Percentiles rank a stretch among this genome's conserved stretches.
phyloP scores from a whole-genome alignment of 73 alveolate species.

The Breviolum minutum region DNA sequence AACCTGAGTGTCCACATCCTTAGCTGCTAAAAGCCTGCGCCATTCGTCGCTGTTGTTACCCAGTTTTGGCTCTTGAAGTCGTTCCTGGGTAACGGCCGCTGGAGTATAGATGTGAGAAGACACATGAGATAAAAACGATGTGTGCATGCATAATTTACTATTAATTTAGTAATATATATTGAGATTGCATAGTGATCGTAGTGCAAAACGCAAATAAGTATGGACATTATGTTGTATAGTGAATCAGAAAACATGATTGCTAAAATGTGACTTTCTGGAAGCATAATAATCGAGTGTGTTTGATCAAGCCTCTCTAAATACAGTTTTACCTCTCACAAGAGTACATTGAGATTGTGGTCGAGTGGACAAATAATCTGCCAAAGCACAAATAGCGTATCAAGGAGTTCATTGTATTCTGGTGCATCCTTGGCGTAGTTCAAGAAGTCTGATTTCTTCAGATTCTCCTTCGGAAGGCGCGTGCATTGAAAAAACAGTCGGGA shows the following conservation, averaged over 20 bases:
- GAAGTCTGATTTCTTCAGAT: slow-evolving; percentile 44
- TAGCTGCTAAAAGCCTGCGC: slow-evolving; percentile 54
- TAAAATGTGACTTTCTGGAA: not conserved
- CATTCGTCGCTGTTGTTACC: slow-evolving; percentile 14
- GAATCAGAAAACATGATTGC: too few relatives aligned
- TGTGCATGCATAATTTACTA: not conserved
- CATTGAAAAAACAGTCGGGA: not conserved
- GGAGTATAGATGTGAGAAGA: not conserved
- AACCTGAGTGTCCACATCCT: slow-evolving; percentile 85
- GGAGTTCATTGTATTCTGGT: slow-evolving; percentile 53
- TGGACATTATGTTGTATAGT: too few relatives aligned
- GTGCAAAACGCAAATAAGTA: too few relatives aligned
- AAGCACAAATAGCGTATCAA: slow-evolving; percentile 37
- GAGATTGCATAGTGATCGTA: not conserved
- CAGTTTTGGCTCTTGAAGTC: slow-evolving; percentile 74
- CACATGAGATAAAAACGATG: not conserved
- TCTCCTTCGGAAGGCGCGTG: slow-evolving; percentile 29
- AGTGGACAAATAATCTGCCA: not conserved
- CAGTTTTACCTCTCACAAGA: too few relatives aligned
- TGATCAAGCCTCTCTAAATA: too few relatives aligned
- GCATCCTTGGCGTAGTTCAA: slow-evolving; percentile 53
- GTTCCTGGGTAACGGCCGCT: slow-evolving; percentile 2
- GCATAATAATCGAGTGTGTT: too few relatives aligned
- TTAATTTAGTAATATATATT: not conserved
- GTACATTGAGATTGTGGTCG: too few relatives aligned